Evolutionary conservation across 1,284 basidiomycete species (phyloP), one percentile per base, ranked within the genome.

Genomic region (Puccinia horiana): DNA sequence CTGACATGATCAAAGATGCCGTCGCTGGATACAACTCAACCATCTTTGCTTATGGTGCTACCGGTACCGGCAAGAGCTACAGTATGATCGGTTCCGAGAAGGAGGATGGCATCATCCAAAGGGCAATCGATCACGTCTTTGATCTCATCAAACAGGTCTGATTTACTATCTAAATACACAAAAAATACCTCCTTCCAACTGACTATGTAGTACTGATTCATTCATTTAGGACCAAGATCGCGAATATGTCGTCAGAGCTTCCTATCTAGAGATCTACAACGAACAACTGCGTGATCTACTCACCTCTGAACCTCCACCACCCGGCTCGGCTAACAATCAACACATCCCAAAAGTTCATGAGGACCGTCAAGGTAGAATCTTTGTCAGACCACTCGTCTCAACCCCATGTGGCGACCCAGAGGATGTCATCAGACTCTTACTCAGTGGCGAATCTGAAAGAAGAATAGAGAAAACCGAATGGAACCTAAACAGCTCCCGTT

Each of bases 21-120:
- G 97, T 98, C 93, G 94, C 96, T 74, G 96, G 96, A 14, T 98
- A 92, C 89, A 98, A 99, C 86, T 91, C 95, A 16, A 94, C 98
- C 84, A 91, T 96, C 70, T 97, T 97, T 85, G 95, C 95, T n/a
- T 79, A 79, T 56, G 95, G 94, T 44, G 87, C 88, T 63, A 94
- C 93, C 0, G 93, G 93, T 0, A 93, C 93, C n/a, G 95, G 95
- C 75, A 98, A 97, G 89, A 97, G 95, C 0, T 95, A 93, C 86
- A 97, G 94, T 23, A 91, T 99, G 67, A 90, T 90, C 6, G 96
- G 96, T 16, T 91, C 90, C 47, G 91, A 92, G 12, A 89, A 90
- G 1, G 92, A 98, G 84, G 95, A 95, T 0, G 96, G 96, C 83
- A 96, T 99, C 84, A 98, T 98, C 82, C 95, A 95, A 0, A 91